Conservation (phyloP, 306 rosid genomes). For the Cicer cuneatum region DNA sequence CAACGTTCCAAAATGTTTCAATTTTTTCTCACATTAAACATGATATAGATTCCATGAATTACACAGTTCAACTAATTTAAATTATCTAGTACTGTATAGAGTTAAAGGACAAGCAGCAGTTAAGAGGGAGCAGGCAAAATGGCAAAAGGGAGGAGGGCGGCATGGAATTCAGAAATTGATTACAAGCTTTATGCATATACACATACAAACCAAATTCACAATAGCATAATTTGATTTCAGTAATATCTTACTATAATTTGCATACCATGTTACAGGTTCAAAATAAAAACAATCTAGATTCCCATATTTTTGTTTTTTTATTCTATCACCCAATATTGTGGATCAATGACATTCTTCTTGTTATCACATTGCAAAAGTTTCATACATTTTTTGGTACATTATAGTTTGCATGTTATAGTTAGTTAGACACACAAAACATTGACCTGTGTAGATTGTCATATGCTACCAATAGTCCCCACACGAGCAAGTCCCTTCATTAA, state of each 20-base stretch:
- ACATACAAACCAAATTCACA: background rate
- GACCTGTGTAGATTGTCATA: slow-evolving; percentile 22
- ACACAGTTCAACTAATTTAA: slow-evolving; percentile 7
- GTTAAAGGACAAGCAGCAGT: background rate
- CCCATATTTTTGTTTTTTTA: background rate
- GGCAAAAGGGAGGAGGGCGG: background rate
- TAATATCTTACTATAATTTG: slow-evolving; percentile 4
- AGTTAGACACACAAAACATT: slow-evolving; percentile 4
- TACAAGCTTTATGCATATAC: background rate
- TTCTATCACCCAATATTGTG: background rate
- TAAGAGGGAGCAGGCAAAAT: slow-evolving; percentile 7
- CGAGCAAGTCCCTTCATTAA: slow-evolving; percentile 67
- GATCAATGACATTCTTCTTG: slow-evolving; percentile 12
- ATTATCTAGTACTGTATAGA: background rate
- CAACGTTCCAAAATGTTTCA: slow-evolving; percentile 1
- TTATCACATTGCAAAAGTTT: slow-evolving; percentile 25
- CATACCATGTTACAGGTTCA: background rate
- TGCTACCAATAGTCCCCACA: slow-evolving; percentile 80
- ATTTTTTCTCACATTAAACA: slow-evolving; percentile 8
- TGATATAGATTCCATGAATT: slow-evolving; percentile 16
- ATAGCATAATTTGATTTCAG: slow-evolving; percentile 13
- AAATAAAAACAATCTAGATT: background rate
- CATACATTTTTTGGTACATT: background rate
- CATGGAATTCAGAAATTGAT: background rate
- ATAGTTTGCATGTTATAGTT: background rate